Percentiles rank a stretch among this genome's conserved stretches.
Conservation (phyloP, 192 early-diverging fungal genomes). For the Backusella macrospora region DNA sequence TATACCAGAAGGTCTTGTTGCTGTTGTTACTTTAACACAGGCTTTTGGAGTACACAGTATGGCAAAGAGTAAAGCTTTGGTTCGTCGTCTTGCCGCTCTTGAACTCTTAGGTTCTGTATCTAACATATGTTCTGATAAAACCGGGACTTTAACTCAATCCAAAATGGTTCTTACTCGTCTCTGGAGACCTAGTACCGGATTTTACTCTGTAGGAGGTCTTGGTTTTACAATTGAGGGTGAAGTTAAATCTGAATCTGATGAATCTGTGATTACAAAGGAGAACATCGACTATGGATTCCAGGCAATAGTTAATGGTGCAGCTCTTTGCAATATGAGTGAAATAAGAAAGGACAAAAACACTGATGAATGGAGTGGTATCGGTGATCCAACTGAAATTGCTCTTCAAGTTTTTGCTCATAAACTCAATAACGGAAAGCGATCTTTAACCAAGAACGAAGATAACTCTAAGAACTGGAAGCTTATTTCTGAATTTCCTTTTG, state of each 20-base stretch:
- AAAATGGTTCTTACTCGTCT: constrained; percentile 90
- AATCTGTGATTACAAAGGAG: constrained; percentile 33
- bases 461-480: constrained; percentile 49
- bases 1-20: constrained; percentile 94
- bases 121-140: constrained; percentile 96
- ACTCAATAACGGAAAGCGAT: constrained; percentile 72
- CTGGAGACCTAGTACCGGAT: constrained; percentile 77
- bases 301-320: constrained; percentile 57
- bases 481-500: constrained; percentile 70
- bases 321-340: constrained; percentile 89
- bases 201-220: constrained; percentile 68
- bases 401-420: constrained; percentile 86
- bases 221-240: constrained; percentile 66
- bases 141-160: constrained; percentile 91
- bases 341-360: constrained; percentile 52
- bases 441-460: constrained; percentile 45
- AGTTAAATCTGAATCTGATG: constrained; percentile 36
- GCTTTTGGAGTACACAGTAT: constrained; percentile 87
- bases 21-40: constrained; percentile 94
- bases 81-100: constrained; percentile 84
- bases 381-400: constrained; percentile 90
- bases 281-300: constrained; percentile 51
- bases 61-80: constrained; percentile 86
- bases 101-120: constrained; percentile 93
- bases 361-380: constrained; percentile 26